Conservation (phyloP, 2,329 filamentous ascomycete genomes). For the Rhexocercosporidium sp. region DNA sequence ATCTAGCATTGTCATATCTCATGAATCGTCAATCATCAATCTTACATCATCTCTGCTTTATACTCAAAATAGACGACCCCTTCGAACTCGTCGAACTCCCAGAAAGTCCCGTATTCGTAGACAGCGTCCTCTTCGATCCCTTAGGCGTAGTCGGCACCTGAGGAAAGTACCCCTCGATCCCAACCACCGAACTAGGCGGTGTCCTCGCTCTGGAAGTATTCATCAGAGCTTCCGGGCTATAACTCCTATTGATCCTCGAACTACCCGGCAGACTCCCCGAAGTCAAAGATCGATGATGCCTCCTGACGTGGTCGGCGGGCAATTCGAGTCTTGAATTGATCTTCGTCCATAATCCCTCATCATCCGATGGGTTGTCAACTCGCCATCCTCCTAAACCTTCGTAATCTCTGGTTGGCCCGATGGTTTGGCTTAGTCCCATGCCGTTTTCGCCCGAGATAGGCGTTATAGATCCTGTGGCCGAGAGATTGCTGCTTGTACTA, state of each 20-base stretch:
- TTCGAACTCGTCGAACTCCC: slow-evolving; percentile 36
- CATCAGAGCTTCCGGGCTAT: slow-evolving; percentile 42
- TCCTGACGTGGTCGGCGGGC: slow-evolving; percentile 48
- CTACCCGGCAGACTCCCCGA: slow-evolving; percentile 32
- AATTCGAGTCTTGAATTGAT: slow-evolving; percentile 59
- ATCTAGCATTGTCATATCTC: not conserved
- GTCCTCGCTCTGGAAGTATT: slow-evolving; percentile 57
- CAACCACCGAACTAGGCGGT: slow-evolving; percentile 43
- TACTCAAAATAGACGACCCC: slow-evolving; percentile 32
- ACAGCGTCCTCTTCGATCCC: slow-evolving; percentile 25
- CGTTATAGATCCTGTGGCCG: slow-evolving; percentile 42
- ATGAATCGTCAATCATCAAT: slow-evolving; percentile 17
- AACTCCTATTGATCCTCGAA: slow-evolving; percentile 32
- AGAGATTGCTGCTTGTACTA: slow-evolving; percentile 40
- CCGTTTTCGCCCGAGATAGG: slow-evolving; percentile 38
- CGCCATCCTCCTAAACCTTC: slow-evolving; percentile 66
- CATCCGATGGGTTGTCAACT: slow-evolving; percentile 46
- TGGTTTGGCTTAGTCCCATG: slow-evolving; percentile 51
- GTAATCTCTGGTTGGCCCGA: slow-evolving; percentile 60
- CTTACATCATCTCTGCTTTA: slow-evolving; percentile 34
- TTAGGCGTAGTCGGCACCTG: slow-evolving; percentile 25
- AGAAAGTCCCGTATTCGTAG: slow-evolving; percentile 20
- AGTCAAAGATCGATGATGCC: slow-evolving; percentile 50
- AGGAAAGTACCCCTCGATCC: slow-evolving; percentile 33
- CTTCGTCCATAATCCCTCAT: slow-evolving; percentile 52